Evolutionary conservation across 176 grass and related monocot species (phyloP), one percentile per base, ranked within the genome.

Genomic region (Lolium multiflorum): DNA sequence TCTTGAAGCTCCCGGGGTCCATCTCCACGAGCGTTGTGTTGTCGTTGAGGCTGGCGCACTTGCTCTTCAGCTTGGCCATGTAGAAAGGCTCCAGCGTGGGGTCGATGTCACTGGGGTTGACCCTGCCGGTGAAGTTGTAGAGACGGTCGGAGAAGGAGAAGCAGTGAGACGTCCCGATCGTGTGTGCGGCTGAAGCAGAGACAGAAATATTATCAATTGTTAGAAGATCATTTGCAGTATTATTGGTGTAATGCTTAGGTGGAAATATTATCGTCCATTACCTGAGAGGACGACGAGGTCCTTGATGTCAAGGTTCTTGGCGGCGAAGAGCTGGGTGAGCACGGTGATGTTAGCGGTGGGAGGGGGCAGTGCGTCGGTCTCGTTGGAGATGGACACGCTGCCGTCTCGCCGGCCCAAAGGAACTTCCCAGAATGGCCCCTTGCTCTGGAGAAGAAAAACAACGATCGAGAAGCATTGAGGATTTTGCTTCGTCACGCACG

Each of bases 211-310:
- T 28, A 2, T 28, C 28, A 28, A 28, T 28, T 28, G 28, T 28
- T 28, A 28, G 28, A 28, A 28, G 28, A 28, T 2, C 28, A 28
- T 28, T 2, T 28, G 2, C 28, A 28, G 28, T 28, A 28, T 28
- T 28, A 28, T 28, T 28, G 28, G 28, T 28, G 28, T 28, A 28
- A 28, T 1, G 28, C 28, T 28, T 28, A 28, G 28, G 28, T 28
- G 28, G 28, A 28, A 28, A 28, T 28, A 28, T 28, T 28, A 28
- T 28, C 28, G 28, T 28, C 28, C 1, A 28, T 35, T 35, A 35
- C 31, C 96, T 88, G 96, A 98, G 48, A 98, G 88, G 7, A 98
- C 94, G 39, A 90, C 97, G 8, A 98, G 76, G 86, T 98, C 97
- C 84, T 96, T 98, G 35, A 81, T 11, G 91, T 90, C 88, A 3